Conservation (phyloP, 106 monocot genomes). For the Dendrobium catenatum region DNA sequence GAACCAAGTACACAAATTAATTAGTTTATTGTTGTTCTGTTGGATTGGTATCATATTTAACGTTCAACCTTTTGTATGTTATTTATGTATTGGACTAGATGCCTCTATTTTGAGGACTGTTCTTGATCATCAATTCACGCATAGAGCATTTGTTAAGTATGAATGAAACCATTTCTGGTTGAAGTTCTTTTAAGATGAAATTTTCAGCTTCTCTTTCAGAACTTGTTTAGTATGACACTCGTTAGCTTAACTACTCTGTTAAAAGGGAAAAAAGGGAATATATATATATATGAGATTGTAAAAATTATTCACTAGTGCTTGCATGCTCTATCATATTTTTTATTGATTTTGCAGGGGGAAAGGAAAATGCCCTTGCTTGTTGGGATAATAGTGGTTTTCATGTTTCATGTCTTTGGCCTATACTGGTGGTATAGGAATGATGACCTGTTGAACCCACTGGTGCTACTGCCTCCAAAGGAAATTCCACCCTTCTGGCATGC, state of each 20-base stretch:
- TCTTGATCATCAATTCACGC: background rate
- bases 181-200: background rate
- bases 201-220: background rate
- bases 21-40: background rate
- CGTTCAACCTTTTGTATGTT: background rate
- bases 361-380: constrained; percentile 65
- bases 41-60: background rate
- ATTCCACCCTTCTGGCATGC: constrained; percentile 99
- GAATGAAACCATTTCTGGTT: background rate
- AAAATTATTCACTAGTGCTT: background rate
- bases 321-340: background rate
- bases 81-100: background rate
- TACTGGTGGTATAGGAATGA: constrained; percentile 88
- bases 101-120: background rate
- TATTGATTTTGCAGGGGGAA: constrained; percentile 60
- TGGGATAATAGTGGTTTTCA: constrained; percentile 65
- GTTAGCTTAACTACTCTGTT: background rate
- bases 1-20: background rate
- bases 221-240: background rate
- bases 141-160: background rate
- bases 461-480: constrained; percentile 73
- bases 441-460: constrained; percentile 60
- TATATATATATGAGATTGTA: background rate
- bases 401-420: constrained; percentile 73
- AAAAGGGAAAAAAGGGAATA: background rate